Evolutionary conservation across 176 grass and related monocot genomes (phyloP).

Genomic region (Carex myosuroides): DNA sequence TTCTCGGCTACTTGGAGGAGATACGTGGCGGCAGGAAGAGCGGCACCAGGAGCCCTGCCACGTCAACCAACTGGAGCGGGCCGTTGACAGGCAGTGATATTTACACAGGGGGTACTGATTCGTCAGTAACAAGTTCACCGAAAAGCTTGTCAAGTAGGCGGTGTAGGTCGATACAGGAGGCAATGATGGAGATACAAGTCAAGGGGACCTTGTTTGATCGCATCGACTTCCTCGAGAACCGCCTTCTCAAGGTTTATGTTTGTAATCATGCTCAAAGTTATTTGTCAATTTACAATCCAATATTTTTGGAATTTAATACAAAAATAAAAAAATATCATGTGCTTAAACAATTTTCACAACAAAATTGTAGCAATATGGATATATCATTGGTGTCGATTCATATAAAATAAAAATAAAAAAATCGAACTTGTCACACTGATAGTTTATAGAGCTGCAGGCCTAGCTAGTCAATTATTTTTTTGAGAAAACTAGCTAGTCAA

Average conservation of each 20-base stretch:
- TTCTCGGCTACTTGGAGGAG: slow-evolving; percentile 58
- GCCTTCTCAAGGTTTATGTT: slow-evolving; percentile 31
- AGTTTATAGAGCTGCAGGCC: neutral
- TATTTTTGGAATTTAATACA: neutral
- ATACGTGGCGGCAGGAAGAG: slow-evolving; percentile 2
- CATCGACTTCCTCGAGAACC: slow-evolving; percentile 28
- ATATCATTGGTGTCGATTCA: neutral
- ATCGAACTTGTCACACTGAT: neutral
- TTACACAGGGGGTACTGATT: slow-evolving; percentile 10
- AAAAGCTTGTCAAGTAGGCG: slow-evolving; percentile 4
- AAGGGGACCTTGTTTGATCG: slow-evolving; percentile 45
- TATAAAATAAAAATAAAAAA: too few species aligned
- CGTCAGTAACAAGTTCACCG: slow-evolving; percentile 25
- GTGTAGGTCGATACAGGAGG: slow-evolving; percentile 33
- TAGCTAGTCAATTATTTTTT: neutral
- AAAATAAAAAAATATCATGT: neutral
- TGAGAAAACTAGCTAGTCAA: too few species aligned
- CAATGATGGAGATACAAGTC: slow-evolving; percentile 27
- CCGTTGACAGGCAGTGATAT: neutral
- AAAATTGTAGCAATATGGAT: neutral
- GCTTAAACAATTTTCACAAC: neutral
- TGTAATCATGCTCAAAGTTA: neutral
- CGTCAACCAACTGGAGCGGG: slow-evolving; percentile 10
- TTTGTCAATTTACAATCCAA: neutral
- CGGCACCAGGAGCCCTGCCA: neutral